Evolutionary conservation across 306 rosid species (phyloP), one percentile per base, ranked within the genome.

Genomic region (Rosa persica): DNA sequence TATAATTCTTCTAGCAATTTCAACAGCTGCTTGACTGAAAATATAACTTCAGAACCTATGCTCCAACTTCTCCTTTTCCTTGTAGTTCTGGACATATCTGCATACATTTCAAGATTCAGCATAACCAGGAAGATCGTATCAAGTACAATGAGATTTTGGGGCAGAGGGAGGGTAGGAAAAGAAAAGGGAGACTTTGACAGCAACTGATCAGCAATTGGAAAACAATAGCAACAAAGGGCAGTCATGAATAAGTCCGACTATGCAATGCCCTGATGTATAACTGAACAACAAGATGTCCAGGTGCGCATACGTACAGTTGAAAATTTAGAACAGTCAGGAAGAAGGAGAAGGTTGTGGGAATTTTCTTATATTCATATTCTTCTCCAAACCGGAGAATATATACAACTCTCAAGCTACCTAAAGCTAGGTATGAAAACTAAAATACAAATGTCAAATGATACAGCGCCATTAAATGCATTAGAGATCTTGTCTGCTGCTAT

Each of bases 61-160:
- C 76, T 80, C 46, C 85, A 87, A 46, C 85, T 90, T 90, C 93
- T 90, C 96, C 75, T 82, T 86, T 79, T 90, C 91, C 78, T 16
- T 60, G 80, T 71, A 88, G 87, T 44, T 71, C 80, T 82, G 85
- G 69, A 88, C 96, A 85, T 90, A 90, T 68, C 96, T 88, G 84
- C 82, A 85, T 78, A 71, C 76, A 79, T 49, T 39, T 3, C 46
- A 20, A 51, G 36, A 48, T 49, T 34, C 25, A 71, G 75, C 27
- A 30, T 49, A 27, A 48, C 39, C 36, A 71, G 20, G 4, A 70
- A 25, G 2, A 30, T 60, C 5, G 12, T 60, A 60, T 60, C 2
- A 7, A 55, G 5, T 19, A 52, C 0, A 52, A 19, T 8, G 6
- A 0, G 19, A 9, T 46, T 12, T 15, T 44, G 57, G 1, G 55